These are phyloP conservation scores for Trifolium repens DNA, from an alignment of 306 rosid genomes.

Conservation along the genomic window DNA sequence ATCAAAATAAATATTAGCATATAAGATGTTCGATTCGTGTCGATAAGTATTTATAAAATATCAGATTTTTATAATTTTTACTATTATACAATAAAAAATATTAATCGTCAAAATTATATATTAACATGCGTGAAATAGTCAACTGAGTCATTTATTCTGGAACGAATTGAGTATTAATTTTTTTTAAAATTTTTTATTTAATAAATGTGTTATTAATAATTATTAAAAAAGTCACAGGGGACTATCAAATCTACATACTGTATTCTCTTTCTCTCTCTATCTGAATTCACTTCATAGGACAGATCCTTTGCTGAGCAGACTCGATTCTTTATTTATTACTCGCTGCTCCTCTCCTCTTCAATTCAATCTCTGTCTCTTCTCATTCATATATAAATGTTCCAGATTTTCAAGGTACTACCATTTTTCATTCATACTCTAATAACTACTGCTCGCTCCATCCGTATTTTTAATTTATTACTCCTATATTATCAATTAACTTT, in stretches of 20 bases:
- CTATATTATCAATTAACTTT: too few relatives aligned
- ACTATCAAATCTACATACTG: conserved; percentile 97
- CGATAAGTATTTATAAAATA: too few relatives aligned
- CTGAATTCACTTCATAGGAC: conserved; percentile 56
- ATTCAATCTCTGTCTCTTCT: conserved; percentile 49
- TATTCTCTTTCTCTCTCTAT: conserved; percentile 35
- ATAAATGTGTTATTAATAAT: background rate
- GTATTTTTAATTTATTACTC: too few relatives aligned
- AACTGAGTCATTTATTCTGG: too few relatives aligned
- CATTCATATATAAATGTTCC: conserved; percentile 63
- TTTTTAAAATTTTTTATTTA: too few relatives aligned
- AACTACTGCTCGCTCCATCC: background rate
- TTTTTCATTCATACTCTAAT: background rate
- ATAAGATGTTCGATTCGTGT: too few relatives aligned
- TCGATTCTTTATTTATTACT: conserved; percentile 66
- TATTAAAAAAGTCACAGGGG: conserved; percentile 56
- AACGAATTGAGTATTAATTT: too few relatives aligned
- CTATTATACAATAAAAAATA: too few relatives aligned
- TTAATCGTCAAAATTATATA: too few relatives aligned
- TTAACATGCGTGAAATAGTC: too few relatives aligned
- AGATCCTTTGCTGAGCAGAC: conserved; percentile 62
- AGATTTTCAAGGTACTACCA: conserved; percentile 81
- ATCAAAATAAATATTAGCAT: too few relatives aligned
- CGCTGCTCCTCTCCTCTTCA: conserved; percentile 61
- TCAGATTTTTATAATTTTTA: too few relatives aligned